A percentile compares a stretch with the other conserved stretches of the same genome.
Evolutionary conservation across 768 basidiomycete genomes (phyloP).

Genomic region (Lepiota brunneoincarnata): DNA sequence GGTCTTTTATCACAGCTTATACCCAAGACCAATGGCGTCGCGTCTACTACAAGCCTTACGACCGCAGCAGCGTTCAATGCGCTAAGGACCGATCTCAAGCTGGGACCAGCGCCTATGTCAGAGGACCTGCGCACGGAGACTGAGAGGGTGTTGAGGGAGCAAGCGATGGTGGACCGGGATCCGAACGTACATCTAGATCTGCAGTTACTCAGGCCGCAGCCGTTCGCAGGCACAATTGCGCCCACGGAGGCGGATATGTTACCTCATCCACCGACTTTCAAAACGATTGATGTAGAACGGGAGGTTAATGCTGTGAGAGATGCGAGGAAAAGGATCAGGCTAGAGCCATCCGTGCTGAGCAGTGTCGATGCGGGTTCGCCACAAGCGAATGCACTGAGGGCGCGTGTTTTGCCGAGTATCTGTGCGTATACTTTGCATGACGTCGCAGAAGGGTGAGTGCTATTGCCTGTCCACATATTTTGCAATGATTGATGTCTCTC

Average conservation of each 20-base stretch:
- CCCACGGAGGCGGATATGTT: conserved; percentile 72
- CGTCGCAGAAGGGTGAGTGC: conserved; percentile 84
- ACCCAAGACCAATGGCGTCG: conserved; percentile 50
- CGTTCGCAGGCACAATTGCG: conserved; percentile 53
- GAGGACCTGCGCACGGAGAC: conserved; percentile 83
- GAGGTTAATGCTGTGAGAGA: conserved; percentile 91
- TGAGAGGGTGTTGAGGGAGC: conserved; percentile 75
- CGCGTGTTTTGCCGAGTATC: conserved; percentile 83
- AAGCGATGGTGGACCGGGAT: conserved; percentile 73
- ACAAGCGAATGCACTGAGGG: conserved; percentile 54
- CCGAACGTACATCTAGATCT: conserved; percentile 65
- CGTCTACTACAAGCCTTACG: conserved; percentile 27
- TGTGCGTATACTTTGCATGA: conserved; percentile 96
- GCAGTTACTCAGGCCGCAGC: conserved; percentile 46
- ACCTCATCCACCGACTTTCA: conserved; percentile 82
- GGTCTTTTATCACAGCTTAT: conserved; percentile 80
- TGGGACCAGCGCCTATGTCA: conserved; percentile 77
- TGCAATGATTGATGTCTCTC: conserved; percentile 1
- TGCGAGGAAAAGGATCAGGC: conserved; percentile 84
- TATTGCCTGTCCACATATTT: not conserved
- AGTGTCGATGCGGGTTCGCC: conserved; percentile 56
- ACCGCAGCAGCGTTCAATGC: conserved; percentile 68
- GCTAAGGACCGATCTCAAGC: conserved; percentile 75
- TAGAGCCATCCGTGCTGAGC: conserved; percentile 70
- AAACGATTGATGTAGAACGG: conserved; percentile 81